Evolutionary conservation across 345 rosid genomes (phyloP).

Genomic region (Erysimum cheiranthoides): DNA sequence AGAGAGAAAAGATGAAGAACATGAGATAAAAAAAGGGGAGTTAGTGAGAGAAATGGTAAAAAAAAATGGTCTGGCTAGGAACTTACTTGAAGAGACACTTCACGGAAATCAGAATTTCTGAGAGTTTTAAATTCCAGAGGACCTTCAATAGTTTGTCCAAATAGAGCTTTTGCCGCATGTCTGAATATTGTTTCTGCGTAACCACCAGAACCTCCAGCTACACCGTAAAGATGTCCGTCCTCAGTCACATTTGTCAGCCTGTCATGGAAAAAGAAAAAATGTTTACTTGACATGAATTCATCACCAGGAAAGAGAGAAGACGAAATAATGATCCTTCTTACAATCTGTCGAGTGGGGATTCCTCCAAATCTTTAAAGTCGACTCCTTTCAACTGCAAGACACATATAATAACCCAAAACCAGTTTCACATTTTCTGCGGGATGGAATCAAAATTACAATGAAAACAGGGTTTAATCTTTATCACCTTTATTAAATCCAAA

Average conservation of each 20-base stretch:
- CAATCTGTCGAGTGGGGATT: slow-evolving; percentile 75
- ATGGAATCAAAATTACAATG: not conserved
- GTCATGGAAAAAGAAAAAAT: slow-evolving; percentile 13
- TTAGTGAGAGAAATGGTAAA: not conserved
- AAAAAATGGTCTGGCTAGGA: not conserved
- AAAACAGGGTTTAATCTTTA: slow-evolving; percentile 9
- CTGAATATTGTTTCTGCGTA: slow-evolving; percentile 82
- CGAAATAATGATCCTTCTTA: slow-evolving; percentile 46
- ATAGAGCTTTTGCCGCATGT: slow-evolving; percentile 69
- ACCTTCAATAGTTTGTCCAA: slow-evolving; percentile 67
- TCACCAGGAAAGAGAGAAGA: not conserved
- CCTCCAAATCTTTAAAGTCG: slow-evolving; percentile 71
- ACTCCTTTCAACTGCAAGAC: slow-evolving; percentile 74
- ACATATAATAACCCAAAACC: slow-evolving; percentile 5
- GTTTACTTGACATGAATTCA: slow-evolving; percentile 26
- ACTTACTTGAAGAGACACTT: slow-evolving; percentile 81
- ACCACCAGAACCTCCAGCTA: slow-evolving; percentile 91
- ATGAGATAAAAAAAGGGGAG: slow-evolving; percentile 5
- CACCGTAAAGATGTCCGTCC: slow-evolving; percentile 84
- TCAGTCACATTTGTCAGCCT: slow-evolving; percentile 82
- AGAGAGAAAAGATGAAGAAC: slow-evolving; percentile 23
- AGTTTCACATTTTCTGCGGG: not conserved
- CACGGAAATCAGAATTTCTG: slow-evolving; percentile 86
- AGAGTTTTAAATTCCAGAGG: slow-evolving; percentile 71
- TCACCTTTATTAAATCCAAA: slow-evolving; percentile 82